Evolutionary conservation across 225 moss, liverwort and hornwort species (phyloP), one percentile per base, ranked within the genome.

Genomic region (Bryum argenteum): DNA sequence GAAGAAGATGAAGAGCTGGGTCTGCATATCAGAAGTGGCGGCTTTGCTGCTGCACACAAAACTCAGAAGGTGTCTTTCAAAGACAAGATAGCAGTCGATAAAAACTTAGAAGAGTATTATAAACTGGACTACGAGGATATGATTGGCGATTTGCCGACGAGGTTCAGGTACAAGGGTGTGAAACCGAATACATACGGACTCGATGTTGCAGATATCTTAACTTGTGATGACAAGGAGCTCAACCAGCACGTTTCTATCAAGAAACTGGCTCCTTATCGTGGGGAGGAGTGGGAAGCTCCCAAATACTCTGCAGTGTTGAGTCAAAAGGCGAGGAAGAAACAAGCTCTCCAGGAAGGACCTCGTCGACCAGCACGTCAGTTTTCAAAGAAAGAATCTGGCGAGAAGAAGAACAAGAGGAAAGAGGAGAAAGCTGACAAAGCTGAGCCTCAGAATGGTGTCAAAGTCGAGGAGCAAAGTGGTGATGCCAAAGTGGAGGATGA

Each of bases 51-150:
- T 65, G 81, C 81, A 15, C 86, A 78, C 51, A 89, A 88, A 58
- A 85, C 81, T 61, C 83, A 94, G 50, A 94, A 91, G 79, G 83
- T 98, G 42, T 86, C 90, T 3, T 88, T 90, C 17, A 85, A 94
- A 58, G 94, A 94, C 60, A 94, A 94, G 82, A 75, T 91, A 2
- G 78, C 89, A 19, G 91, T 98, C 38, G 94, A 98, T 52, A 98
- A 92, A 65, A 89, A 94, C 65, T 67, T 98, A 48, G 89, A 98
- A 65, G 94, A 91, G 63, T 98, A 98, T 53, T 98, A 94, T 71
- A 91, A 98, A 78, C 87, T 98, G 19, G 98, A 98, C 70, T 94
- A 92, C 24, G 98, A 98, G 81, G 94, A 91, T 48, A 82, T 98
- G 59, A 81, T 94, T 6, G 94, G 98, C 52, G 94, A 91, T 78